Evolutionary conservation across 495 filamentous ascomycete species (phyloP).

Genomic region (Tuber brumale): DNA sequence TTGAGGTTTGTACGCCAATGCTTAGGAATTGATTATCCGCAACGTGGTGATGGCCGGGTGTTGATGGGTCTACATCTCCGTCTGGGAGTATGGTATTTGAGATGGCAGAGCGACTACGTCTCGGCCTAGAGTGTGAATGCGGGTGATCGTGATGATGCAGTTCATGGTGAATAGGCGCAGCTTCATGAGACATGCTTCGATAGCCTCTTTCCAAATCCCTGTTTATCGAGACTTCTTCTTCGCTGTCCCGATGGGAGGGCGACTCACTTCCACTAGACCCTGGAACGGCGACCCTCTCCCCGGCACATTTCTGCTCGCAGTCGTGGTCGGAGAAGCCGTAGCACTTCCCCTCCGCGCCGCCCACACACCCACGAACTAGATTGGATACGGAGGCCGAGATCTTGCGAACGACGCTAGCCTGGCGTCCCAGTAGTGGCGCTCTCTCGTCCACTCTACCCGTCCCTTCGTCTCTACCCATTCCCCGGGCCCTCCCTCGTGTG

Average conservation of each 20-base stretch:
- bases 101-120: constrained; percentile 4
- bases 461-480: constrained; percentile 59
- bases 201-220: neutral
- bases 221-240: constrained; percentile 7
- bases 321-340: constrained; percentile 39
- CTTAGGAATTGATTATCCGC: constrained; percentile 87
- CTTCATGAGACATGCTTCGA: neutral
- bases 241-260: neutral
- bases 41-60: constrained; percentile 75
- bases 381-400: constrained; percentile 26
- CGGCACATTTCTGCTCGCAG: constrained; percentile 31
- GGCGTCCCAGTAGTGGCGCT: constrained; percentile 46
- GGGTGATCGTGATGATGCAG: constrained; percentile 13
- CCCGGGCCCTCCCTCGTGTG: constrained; percentile 32
- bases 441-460: constrained; percentile 40
- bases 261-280: neutral
- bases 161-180: constrained; percentile 35
- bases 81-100: neutral
- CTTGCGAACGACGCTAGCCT: constrained; percentile 25
- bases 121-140: neutral
- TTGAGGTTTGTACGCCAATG: constrained; percentile 84
- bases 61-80: constrained; percentile 17
- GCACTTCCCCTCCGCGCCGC: constrained; percentile 31
- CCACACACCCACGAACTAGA: constrained; percentile 31
- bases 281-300: constrained; percentile 13